Evolutionary conservation across 2,329 filamentous ascomycete species (phyloP).

Genomic region (Fusarium cicatricum): DNA sequence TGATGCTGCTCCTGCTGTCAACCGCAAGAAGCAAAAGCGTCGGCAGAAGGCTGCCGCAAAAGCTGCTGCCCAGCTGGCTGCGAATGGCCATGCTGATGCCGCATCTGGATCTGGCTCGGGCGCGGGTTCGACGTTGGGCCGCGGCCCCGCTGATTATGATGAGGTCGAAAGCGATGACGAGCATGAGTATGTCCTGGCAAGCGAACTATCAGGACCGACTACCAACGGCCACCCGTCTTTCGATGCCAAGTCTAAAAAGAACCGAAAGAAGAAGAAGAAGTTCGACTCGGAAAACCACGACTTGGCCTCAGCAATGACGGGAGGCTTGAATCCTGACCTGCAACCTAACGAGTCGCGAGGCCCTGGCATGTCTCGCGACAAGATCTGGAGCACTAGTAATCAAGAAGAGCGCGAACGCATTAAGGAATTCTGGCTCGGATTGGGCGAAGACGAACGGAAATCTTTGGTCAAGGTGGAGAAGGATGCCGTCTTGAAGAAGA

Average conservation of each 20-base stretch:
- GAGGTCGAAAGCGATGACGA: slow-evolving; percentile 66
- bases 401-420: slow-evolving; percentile 96
- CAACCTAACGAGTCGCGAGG: slow-evolving; percentile 44
- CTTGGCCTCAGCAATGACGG: slow-evolving; percentile 30
- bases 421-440: slow-evolving; percentile 95
- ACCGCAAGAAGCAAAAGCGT: slow-evolving; percentile 95
- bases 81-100: slow-evolving; percentile 54
- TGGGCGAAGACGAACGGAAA: slow-evolving; percentile 94
- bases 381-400: slow-evolving; percentile 97
- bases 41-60: slow-evolving; percentile 84
- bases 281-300: slow-evolving; percentile 39
- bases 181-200: slow-evolving; percentile 52
- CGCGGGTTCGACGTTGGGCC: slow-evolving; percentile 32
- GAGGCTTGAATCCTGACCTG: slow-evolving; percentile 27
- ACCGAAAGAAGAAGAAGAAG: slow-evolving; percentile 76
- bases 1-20: slow-evolving; percentile 64
- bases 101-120: slow-evolving; percentile 32
- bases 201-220: slow-evolving; percentile 41
- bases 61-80: slow-evolving; percentile 56
- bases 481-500: slow-evolving; percentile 96
- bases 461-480: slow-evolving; percentile 98
- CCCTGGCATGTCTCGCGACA: slow-evolving; percentile 72
- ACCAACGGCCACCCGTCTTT: slow-evolving; percentile 44
- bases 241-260: slow-evolving; percentile 63
- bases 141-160: slow-evolving; percentile 54